Base-by-base conservation (phyloP, 2,329 filamentous ascomycete species). In the Colletotrichum tropicale region DNA sequence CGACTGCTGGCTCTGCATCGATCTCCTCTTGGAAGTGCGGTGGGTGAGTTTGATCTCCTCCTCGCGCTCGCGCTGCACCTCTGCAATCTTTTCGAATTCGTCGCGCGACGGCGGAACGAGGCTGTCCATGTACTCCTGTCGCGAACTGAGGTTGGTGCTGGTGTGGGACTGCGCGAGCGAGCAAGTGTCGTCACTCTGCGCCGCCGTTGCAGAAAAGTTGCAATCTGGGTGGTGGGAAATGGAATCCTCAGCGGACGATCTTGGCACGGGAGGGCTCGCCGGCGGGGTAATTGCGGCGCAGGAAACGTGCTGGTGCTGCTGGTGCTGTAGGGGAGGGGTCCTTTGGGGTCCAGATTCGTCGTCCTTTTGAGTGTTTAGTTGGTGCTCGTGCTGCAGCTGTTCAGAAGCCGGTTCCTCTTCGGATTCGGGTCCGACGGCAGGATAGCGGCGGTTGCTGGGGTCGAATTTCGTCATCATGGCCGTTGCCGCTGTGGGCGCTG, bases 41-140 rank as follows among this genome's bases (percentile, higher is more conserved):
- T 85, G 81, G 72, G 84, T 85, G 64, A 85, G 86, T 58, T 84
- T 86, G 48, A 86, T 83, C 71, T 87, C 85, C 24, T 84, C 81
- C 79, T 89, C 88, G 52, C 85, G 87, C 64, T 85, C 78, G 65
- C 88, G 83, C 78, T 92, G 91, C 9, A 89, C 82, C 24, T 82
- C 82, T 38, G 86, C 83, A 64, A 92, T 90, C 74, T 85, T 85
- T 76, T 86, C 82, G 38, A 91, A 88, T 72, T 88, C 85, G 34
- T 87, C 83, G 32, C 77, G 78, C 2, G 88, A 87, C 3, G 89
- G 89, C 58, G 86, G 84, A 24, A 87, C 83, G 13, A 91, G 82
- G 12, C 88, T 88, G 72, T 89, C 88, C 82, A 91, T 84, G 79
- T 91, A 91, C 75, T 85, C 82, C 77, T 86, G 85, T 65, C 80